These are phyloP conservation scores for Lichina pygmaea DNA, from an alignment of 495 filamentous ascomycete species.

Conservation along the genomic window DNA sequence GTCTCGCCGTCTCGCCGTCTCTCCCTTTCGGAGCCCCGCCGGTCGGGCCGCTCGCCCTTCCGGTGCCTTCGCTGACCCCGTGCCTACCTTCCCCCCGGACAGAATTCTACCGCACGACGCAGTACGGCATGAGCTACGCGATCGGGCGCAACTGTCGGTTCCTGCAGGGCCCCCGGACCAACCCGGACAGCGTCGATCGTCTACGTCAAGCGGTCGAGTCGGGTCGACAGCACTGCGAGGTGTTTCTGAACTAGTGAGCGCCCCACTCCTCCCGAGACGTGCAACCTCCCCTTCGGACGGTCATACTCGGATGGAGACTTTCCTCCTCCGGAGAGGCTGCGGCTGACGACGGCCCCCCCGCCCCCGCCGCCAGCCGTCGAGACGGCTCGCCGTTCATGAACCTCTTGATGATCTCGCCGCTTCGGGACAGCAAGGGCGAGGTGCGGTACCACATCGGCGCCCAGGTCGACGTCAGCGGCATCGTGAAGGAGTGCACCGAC, in stretches of 20 bases:
- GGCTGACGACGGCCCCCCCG: too few species aligned
- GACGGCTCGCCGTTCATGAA: slow-evolving; percentile 47
- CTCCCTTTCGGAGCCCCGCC: not conserved
- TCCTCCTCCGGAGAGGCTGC: too few species aligned
- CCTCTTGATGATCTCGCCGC: slow-evolving; percentile 31
- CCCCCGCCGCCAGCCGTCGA: slow-evolving; percentile 15
- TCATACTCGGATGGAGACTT: not conserved
- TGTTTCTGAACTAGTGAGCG: slow-evolving; percentile 39
- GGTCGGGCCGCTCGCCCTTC: not conserved
- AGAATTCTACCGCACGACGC: slow-evolving; percentile 35
- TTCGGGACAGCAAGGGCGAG: slow-evolving; percentile 29
- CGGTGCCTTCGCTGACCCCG: not conserved
- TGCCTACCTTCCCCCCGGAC: not conserved
- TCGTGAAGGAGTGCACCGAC: slow-evolving; percentile 27
- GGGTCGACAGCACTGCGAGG: slow-evolving; percentile 36
- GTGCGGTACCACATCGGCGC: slow-evolving; percentile 34
- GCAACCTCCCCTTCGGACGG: too few species aligned
- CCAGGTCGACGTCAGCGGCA: slow-evolving; percentile 31
- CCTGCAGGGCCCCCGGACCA: slow-evolving; percentile 32
- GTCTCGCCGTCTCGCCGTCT: not conserved
- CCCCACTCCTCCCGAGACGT: not conserved
- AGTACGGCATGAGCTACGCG: slow-evolving; percentile 29
- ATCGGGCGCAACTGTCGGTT: slow-evolving; percentile 36
- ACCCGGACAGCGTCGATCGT: slow-evolving; percentile 20
- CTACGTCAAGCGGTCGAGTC: slow-evolving; percentile 25